Conservation (phyloP, 2,329 filamentous ascomycete species). For the Ascochyta rabiei region DNA sequence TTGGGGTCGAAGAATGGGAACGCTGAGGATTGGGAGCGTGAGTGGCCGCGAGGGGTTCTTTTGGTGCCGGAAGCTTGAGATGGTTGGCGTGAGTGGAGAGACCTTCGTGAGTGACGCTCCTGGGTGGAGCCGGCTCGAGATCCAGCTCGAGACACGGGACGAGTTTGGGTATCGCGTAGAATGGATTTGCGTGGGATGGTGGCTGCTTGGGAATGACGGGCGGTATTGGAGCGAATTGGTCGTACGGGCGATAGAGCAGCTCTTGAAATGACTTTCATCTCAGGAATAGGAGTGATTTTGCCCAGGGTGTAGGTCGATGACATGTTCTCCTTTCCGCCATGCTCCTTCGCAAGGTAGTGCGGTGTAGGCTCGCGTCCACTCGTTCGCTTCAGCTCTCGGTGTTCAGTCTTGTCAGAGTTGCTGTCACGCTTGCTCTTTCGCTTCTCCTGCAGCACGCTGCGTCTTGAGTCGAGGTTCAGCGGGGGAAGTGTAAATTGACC, state of each 20-base stretch:
- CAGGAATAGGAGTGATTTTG: conserved; percentile 14
- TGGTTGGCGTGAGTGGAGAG: conserved; percentile 28
- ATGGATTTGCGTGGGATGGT: conserved; percentile 15
- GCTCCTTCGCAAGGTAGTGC: conserved; percentile 29
- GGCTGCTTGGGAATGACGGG: conserved; percentile 16
- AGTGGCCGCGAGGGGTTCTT: conserved; percentile 27
- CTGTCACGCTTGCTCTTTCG: conserved; percentile 21
- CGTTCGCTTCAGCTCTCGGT: conserved; percentile 29
- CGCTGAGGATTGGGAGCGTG: conserved; percentile 37
- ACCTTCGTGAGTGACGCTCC: conserved; percentile 35
- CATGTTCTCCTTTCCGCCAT: conserved; percentile 42
- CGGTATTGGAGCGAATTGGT: conserved; percentile 1
- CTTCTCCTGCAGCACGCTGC: conserved; percentile 14
- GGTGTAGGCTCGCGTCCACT: conserved; percentile 39
- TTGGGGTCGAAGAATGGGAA: conserved; percentile 36
- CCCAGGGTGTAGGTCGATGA: conserved; percentile 32
- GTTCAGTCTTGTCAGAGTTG: conserved; percentile 19
- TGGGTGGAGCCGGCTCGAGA: conserved; percentile 20
- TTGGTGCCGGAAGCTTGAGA: conserved; percentile 24
- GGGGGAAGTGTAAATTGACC: conserved; percentile 30
- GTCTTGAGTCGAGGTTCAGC: conserved; percentile 27
- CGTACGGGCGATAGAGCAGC: conserved; percentile 23
- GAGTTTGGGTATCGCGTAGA: conserved; percentile 5
- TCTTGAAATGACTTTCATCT: conserved; percentile 20
- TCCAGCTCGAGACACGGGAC: conserved; percentile 2